phyloP scores from a whole-genome alignment of 495 filamentous ascomycete species.

The Aspergillus hancockii region DNA sequence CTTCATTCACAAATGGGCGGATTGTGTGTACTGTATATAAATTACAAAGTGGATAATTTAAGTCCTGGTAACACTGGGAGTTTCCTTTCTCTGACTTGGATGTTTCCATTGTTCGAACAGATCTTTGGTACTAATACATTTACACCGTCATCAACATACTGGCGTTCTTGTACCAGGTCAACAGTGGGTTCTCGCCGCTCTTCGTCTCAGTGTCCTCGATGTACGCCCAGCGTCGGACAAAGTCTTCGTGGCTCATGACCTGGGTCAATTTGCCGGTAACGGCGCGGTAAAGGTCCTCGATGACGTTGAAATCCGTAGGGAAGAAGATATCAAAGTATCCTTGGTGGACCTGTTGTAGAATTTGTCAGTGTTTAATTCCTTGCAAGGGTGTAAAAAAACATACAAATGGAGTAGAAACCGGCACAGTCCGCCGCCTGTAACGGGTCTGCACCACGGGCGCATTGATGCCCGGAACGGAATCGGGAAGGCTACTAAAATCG shows the following conservation, averaged over 20 bases:
- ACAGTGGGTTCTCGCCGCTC: slow-evolving; percentile 89
- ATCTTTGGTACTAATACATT: slow-evolving; percentile 13
- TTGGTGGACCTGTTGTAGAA: slow-evolving; percentile 73
- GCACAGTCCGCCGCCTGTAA: slow-evolving; percentile 79
- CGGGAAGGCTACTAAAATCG: slow-evolving; percentile 86
- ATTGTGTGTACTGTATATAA: background rate
- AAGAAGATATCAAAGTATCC: slow-evolving; percentile 99
- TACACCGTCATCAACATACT: slow-evolving; percentile 84
- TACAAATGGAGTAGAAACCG: slow-evolving; percentile 89
- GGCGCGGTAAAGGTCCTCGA: slow-evolving; percentile 87
- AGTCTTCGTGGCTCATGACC: slow-evolving; percentile 85
- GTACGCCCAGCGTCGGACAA: slow-evolving; percentile 83
- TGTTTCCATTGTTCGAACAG: background rate
- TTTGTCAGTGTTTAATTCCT: slow-evolving; percentile 12
- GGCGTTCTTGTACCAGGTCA: slow-evolving; percentile 94
- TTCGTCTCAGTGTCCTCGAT: slow-evolving; percentile 84
- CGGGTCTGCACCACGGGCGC: slow-evolving; percentile 95
- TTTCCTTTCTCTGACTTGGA: background rate
- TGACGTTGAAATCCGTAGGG: slow-evolving; percentile 86
- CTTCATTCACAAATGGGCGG: background rate
- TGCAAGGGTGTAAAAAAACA: slow-evolving; percentile 27
- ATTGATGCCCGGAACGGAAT: slow-evolving; percentile 79
- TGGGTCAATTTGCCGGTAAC: slow-evolving; percentile 88
- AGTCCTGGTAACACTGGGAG: background rate
- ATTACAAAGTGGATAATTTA: background rate